Base-by-base conservation (phyloP, 192 early-diverging fungal genomes). In the Podila epigama region DNA sequence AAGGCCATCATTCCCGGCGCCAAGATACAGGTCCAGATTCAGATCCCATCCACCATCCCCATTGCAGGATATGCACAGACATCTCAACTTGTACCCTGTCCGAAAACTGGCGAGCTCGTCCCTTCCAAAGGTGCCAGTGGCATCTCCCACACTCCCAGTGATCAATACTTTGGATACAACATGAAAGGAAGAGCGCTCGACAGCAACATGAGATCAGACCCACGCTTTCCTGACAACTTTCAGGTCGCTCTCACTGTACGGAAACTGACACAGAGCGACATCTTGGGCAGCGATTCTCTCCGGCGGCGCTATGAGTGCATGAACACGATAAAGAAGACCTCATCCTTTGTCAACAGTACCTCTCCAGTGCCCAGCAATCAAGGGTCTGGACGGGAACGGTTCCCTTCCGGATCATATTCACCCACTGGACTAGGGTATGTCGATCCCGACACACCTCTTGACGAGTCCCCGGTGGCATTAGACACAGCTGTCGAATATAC, bases 1-100 rank as follows among this genome's bases (percentile, higher is more conserved):
- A 75, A 75, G 53, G 72, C 72, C 18, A 67, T 75, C 52, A 75
- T 75, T 48, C 72, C 72, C 27, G 65, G 72, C 13, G 72, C 72
- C 18, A 58, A 65, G 13, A 75, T 75, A 29, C 72, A 75, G 40
- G 72, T 75, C 28, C 72, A 75, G 53, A 63, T 75, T 40, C 72
- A 75, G 33, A 58, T 68, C 41, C 72, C 72, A 28, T 63, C 64
- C 13, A 36, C 63, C 9, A 75, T 75, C 9, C 65, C 65, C 32
- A 75, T 75, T 9, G 64, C 63, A 13, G 72, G 72, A 41, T 75
- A 75, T 15, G 58, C 72, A 13, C 55, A 52, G 20, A 75, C 72
- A 9, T 75, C 72, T 3, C 64, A 68, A 31, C 28, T 75, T 20
- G 48, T 75, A 18, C 72, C 72, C 10, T 59, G 66, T 48, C 15